A percentile compares a stretch with the other conserved stretches of the same genome.
Evolutionary conservation across 495 filamentous ascomycete species (phyloP).

Genomic region (Trichoderma asperelloides): DNA sequence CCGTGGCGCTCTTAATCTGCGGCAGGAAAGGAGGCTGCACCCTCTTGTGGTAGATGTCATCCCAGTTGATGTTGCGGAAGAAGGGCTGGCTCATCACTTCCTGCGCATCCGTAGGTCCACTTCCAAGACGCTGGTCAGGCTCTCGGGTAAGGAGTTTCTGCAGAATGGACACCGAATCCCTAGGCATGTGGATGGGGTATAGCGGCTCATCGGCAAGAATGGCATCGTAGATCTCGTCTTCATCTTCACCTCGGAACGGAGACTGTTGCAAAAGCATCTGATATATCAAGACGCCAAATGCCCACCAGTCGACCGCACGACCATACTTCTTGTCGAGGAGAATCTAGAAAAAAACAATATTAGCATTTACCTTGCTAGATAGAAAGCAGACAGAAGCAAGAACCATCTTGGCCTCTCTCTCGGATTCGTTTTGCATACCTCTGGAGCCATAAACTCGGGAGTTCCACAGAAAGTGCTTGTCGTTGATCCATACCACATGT

Average conservation of each 20-base stretch:
- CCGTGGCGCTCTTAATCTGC: slow-evolving; percentile 77
- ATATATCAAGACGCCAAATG: slow-evolving; percentile 98
- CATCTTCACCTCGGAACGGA: slow-evolving; percentile 97
- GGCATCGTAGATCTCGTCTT: slow-evolving; percentile 99
- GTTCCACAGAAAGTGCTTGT: slow-evolving; percentile 99
- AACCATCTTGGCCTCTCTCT: too few species aligned
- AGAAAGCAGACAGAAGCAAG: background rate
- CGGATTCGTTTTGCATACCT: slow-evolving; percentile 48
- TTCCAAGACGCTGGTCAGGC: slow-evolving; percentile 84
- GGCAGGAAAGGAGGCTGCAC: slow-evolving; percentile 84
- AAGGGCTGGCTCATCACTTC: slow-evolving; percentile 99
- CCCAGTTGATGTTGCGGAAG: slow-evolving; percentile 97
- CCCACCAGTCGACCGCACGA: slow-evolving; percentile 99
- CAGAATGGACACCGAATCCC: slow-evolving; percentile 93
- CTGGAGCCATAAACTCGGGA: slow-evolving; percentile 98
- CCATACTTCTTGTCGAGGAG: slow-evolving; percentile 98
- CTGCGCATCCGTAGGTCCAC: slow-evolving; percentile 94
- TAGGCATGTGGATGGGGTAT: slow-evolving; percentile 98
- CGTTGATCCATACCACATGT: slow-evolving; percentile 97
- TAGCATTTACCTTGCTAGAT: slow-evolving; percentile 7
- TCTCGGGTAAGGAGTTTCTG: slow-evolving; percentile 96
- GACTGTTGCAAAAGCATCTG: slow-evolving; percentile 99
- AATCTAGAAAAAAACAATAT: slow-evolving; percentile 52
- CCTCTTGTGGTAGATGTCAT: slow-evolving; percentile 93
- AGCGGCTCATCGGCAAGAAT: slow-evolving; percentile 96